These are phyloP conservation scores for Fraxinus xanthoxyloides DNA, from an alignment of 305 asterid species.

Conservation along the genomic window DNA sequence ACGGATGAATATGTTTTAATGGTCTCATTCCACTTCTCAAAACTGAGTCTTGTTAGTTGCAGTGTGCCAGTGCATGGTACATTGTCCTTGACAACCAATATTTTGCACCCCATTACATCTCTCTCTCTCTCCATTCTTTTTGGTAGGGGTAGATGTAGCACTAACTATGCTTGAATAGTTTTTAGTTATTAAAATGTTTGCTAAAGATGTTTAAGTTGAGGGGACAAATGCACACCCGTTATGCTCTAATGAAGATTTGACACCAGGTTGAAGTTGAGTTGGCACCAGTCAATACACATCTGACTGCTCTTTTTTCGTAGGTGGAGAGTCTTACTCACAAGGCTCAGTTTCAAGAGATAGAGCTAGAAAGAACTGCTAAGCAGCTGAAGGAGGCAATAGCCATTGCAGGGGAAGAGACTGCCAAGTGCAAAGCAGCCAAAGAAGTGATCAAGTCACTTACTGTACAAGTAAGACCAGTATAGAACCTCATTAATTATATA, in stretches of 20 bases:
- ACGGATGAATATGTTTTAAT: constrained; percentile 13
- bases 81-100: constrained; percentile 4
- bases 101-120: constrained; percentile 1
- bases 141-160: background rate
- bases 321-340: constrained; percentile 63
- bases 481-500: constrained; percentile 13
- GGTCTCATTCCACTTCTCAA: background rate
- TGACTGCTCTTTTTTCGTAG: constrained; percentile 33
- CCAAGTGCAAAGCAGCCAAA: constrained; percentile 82
- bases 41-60: background rate
- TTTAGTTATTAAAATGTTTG: background rate
- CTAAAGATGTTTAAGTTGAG: constrained; percentile 3
- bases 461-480: constrained; percentile 52
- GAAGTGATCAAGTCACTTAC: constrained; percentile 79
- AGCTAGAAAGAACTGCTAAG: constrained; percentile 61
- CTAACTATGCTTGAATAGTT: background rate
- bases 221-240: constrained; percentile 4
- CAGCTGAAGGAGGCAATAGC: constrained; percentile 70
- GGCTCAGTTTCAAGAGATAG: constrained; percentile 65
- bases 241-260: constrained; percentile 5
- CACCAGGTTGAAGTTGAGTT: constrained; percentile 2
- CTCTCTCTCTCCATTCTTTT: constrained; percentile 6
- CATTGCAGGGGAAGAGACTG: constrained; percentile 76
- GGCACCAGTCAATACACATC: background rate
- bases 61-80: constrained; percentile 3